phyloP scores from a whole-genome alignment of 2,329 filamentous ascomycete species.

The Trichoderma koningii region DNA sequence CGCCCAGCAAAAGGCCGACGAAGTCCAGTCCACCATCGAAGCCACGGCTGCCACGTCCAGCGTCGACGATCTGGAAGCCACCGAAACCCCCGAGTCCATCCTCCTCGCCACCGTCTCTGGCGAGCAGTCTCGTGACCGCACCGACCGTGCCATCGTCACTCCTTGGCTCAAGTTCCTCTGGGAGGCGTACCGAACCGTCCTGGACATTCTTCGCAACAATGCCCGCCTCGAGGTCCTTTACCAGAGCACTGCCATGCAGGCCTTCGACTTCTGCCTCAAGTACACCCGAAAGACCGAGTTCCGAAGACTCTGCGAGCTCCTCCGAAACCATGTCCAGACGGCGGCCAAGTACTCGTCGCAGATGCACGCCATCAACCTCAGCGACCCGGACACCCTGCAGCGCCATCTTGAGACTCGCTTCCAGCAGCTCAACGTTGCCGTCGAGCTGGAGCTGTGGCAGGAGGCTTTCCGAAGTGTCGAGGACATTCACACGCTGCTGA shows the following conservation, averaged over 20 bases:
- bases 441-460: slow-evolving; percentile 98
- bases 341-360: slow-evolving; percentile 98
- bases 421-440: slow-evolving; percentile 96
- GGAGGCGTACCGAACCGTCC: slow-evolving; percentile 98
- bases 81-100: slow-evolving; percentile 96
- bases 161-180: slow-evolving; percentile 99
- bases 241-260: slow-evolving; percentile 95
- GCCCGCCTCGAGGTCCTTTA: slow-evolving; percentile 96
- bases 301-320: slow-evolving; percentile 93
- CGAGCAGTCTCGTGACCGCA: slow-evolving; percentile 95
- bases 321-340: slow-evolving; percentile 98
- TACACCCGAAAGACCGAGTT: slow-evolving; percentile 99
- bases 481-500: slow-evolving; percentile 96
- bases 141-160: slow-evolving; percentile 95
- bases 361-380: slow-evolving; percentile 99
- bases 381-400: slow-evolving; percentile 94
- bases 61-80: slow-evolving; percentile 93
- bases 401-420: slow-evolving; percentile 97
- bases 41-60: slow-evolving; percentile 65
- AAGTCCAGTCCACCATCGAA: slow-evolving; percentile 86
- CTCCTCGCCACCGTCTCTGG: slow-evolving; percentile 96
- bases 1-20: slow-evolving; percentile 93
- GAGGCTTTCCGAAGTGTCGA: slow-evolving; percentile 99
- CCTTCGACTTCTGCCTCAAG: slow-evolving; percentile 98
- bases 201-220: slow-evolving; percentile 99